Base-by-base conservation (phyloP, 495 filamentous ascomycete genomes). In the Trypethelium eluteriae region DNA sequence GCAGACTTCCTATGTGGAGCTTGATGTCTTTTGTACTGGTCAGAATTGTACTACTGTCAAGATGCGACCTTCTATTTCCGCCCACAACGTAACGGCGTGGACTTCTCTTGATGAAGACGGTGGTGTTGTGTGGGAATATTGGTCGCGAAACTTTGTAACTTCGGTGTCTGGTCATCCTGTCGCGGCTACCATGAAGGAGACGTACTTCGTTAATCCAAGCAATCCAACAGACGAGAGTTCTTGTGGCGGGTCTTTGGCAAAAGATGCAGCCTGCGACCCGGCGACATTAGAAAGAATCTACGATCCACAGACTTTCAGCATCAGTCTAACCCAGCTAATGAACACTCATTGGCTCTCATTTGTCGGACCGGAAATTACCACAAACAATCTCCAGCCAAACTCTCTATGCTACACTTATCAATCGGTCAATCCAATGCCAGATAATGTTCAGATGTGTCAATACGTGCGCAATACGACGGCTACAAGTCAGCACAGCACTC, bases 1-100 rank as follows among this genome's bases (percentile, higher is more conserved):
- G 61, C 41, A 61, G 16, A 71, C 69, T 1, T 57, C 66, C 3
- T 66, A 71, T 39, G 69, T 71, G 7, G 67, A 71, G 39, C 63
- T 71, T 10, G 50, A 61, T 25, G 64, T 44, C 46, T 5, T 14
- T 14, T 71, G 67, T 61, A 12, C 41, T n/a, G 63, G 62, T 2
- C 56, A 64, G 49, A 62, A 64, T 39, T 71, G 69, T 18, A 14
- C 62, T 3, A 62, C 62, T 2, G 41, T 12, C 16, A 41, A 56
- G 10, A 68, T 71, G 25, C 64, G 69, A 35, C 44, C 41, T 4
- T 71, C 69, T 3, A 71, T 59, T 35, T 32, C 66, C 32, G 57
- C 63, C 5, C 69, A 68, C 38, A 44, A 36, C 11, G 16, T 56
- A 41, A 9, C 32, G 11, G 66, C 6, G 6, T 63, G 32, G n/a